These are phyloP conservation scores for Penicillium sp. DNA, from an alignment of 2,329 filamentous ascomycete genomes.

Conservation along the genomic window DNA sequence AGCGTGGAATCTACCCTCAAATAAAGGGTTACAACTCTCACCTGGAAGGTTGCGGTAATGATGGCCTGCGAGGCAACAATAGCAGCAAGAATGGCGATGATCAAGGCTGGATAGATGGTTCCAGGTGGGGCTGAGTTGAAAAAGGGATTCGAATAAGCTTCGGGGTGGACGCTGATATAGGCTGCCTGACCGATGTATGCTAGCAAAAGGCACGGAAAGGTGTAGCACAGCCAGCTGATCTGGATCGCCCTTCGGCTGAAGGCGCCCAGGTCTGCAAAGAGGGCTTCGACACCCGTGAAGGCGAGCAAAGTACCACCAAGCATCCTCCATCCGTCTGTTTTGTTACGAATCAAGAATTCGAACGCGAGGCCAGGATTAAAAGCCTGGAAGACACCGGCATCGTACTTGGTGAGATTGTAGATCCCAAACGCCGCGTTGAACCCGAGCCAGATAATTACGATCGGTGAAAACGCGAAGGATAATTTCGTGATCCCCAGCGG, in stretches of 20 bases:
- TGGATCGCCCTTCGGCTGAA: conserved; percentile 4
- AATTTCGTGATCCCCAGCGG: conserved; percentile 4
- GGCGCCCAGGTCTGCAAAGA: conserved; percentile 6
- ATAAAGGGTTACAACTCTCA: not conserved
- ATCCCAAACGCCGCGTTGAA: conserved; percentile 6
- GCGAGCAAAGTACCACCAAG: conserved; percentile 4
- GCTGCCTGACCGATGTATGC: not conserved
- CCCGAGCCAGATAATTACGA: conserved; percentile 1
- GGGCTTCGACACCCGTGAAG: conserved; percentile 8
- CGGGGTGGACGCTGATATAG: not conserved
- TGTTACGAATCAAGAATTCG: conserved; percentile 1
- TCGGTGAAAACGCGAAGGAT: not conserved
- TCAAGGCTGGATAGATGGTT: not conserved
- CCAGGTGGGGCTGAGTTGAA: not conserved
- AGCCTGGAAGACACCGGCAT: not conserved
- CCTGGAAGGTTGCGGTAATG: conserved; percentile 5
- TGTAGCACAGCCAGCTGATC: conserved; percentile 1
- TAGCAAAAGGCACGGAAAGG: not conserved
- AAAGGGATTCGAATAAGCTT: conserved; percentile 2
- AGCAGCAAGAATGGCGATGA: conserved; percentile 1
- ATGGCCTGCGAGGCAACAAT: conserved; percentile 5
- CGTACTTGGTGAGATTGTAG: conserved; percentile 2
- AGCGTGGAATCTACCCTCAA: not conserved
- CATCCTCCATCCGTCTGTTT: not conserved
- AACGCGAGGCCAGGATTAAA: not conserved